These are phyloP conservation scores for Neurospora sp. DNA, from an alignment of 2,329 filamentous ascomycete species.

Conservation along the genomic window DNA sequence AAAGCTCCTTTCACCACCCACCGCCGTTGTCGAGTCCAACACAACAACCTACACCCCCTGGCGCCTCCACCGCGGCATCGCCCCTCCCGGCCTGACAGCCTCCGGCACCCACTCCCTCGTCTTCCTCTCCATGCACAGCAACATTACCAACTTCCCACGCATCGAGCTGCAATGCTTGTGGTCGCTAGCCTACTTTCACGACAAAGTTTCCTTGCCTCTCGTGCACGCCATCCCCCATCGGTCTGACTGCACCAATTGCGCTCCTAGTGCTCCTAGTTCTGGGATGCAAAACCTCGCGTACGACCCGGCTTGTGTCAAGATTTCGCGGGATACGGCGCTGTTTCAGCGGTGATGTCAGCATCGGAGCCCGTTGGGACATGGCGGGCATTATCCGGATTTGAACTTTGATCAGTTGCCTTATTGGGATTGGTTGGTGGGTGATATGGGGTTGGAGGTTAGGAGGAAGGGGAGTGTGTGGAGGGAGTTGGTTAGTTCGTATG, in stretches of 20 bases:
- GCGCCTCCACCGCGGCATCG: constrained; percentile 20
- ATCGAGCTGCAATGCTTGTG: constrained; percentile 41
- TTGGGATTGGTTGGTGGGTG: constrained; percentile 43
- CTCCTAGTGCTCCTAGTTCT: background rate
- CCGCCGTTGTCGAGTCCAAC: background rate
- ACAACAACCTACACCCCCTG: constrained; percentile 12
- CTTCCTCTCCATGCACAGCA: constrained; percentile 37
- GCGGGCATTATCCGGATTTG: constrained; percentile 39
- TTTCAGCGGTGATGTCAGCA: constrained; percentile 41
- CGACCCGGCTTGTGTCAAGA: background rate
- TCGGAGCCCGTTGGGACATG: constrained; percentile 42
- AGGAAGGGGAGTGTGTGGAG: constrained; percentile 26
- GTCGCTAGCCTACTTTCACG: constrained; percentile 46
- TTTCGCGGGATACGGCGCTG: constrained; percentile 31
- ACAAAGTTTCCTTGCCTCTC: constrained; percentile 23
- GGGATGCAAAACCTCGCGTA: background rate
- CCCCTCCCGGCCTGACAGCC: constrained; percentile 20
- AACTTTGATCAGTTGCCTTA: constrained; percentile 51
- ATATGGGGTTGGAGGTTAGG: constrained; percentile 37
- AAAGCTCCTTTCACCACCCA: constrained; percentile 1
- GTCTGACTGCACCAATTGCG: background rate
- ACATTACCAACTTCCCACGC: constrained; percentile 32
- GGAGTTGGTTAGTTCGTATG: constrained; percentile 35
- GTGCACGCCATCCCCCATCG: background rate
- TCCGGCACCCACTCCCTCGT: constrained; percentile 32